Conservation (phyloP, 176 grass and related monocot species). For the Hsuehochloa calcarea region DNA sequence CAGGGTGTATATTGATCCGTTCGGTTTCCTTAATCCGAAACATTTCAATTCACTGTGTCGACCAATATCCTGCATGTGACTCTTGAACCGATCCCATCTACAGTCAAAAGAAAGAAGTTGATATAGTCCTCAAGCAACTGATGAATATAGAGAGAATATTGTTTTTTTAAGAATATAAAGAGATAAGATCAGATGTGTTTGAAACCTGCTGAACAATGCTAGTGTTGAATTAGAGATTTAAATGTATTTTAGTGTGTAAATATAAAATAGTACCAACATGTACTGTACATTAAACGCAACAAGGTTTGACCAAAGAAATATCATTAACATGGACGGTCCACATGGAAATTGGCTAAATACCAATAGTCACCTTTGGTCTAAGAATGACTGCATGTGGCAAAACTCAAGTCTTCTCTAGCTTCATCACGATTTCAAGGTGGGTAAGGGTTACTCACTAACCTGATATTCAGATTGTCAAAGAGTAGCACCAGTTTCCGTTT, state of each 20-base stretch:
- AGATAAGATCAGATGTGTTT: not conserved
- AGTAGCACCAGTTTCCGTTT: constrained; percentile 72
- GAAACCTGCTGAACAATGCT: not conserved
- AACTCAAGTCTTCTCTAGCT: not conserved
- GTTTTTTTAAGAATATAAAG: too few species aligned
- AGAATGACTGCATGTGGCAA: not conserved
- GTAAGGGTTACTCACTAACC: constrained; percentile 24
- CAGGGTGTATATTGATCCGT: constrained; percentile 65
- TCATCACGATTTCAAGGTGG: not conserved
- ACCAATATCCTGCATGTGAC: constrained; percentile 70
- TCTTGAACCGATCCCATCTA: constrained; percentile 87
- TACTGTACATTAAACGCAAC: not conserved
- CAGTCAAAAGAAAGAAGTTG: not conserved
- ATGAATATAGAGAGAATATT: constrained; percentile 5
- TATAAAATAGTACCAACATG: not conserved
- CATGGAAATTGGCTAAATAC: not conserved
- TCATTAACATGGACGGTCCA: not conserved
- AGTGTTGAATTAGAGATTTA: not conserved
- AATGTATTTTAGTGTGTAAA: constrained; percentile 1
- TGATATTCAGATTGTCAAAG: constrained; percentile 67
- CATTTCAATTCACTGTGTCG: constrained; percentile 68
- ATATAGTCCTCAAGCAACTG: not conserved
- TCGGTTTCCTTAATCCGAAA: constrained; percentile 53
- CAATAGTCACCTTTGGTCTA: not conserved
- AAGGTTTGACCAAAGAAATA: not conserved